Percentiles rank a stretch among this genome's conserved stretches.
Conservation (phyloP, 2,329 filamentous ascomycete genomes). For the Ophiostoma sp. region DNA sequence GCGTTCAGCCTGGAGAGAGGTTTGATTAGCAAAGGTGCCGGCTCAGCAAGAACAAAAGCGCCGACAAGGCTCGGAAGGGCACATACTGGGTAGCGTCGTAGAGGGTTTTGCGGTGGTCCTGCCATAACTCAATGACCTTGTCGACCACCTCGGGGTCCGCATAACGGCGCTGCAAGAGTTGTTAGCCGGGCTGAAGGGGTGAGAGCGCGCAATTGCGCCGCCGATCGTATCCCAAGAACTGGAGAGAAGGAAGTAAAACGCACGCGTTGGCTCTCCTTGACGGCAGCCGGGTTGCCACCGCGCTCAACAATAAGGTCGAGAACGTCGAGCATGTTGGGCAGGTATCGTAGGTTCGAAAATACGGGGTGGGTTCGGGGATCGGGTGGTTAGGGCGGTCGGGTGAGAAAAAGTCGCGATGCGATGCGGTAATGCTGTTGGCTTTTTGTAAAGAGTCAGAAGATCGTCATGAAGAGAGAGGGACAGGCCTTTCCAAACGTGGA, state of each 20-base stretch:
- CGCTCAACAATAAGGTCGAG: slow-evolving; percentile 80
- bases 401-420: neutral
- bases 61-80: neutral
- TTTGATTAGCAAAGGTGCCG: neutral
- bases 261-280: slow-evolving; percentile 81
- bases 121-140: slow-evolving; percentile 82
- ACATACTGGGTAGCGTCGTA: slow-evolving; percentile 60
- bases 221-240: neutral
- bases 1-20: slow-evolving; percentile 56
- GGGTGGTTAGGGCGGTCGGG: neutral
- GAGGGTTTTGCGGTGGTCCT: slow-evolving; percentile 71
- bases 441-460: slow-evolving; percentile 17
- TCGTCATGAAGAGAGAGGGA: neutral
- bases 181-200: neutral
- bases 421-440: slow-evolving; percentile 1
- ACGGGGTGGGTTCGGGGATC: neutral
- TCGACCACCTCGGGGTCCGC: slow-evolving; percentile 84
- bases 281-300: slow-evolving; percentile 86
- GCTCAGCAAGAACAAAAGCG: neutral
- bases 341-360: neutral
- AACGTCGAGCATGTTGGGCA: slow-evolving; percentile 52
- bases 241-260: neutral
- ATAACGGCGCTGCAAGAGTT: slow-evolving; percentile 57
- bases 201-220: neutral
- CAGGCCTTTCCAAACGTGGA: neutral